These are phyloP conservation scores for Clonostachys rosea DNA, from an alignment of 2,329 filamentous ascomycete genomes.

Conservation along the genomic window DNA sequence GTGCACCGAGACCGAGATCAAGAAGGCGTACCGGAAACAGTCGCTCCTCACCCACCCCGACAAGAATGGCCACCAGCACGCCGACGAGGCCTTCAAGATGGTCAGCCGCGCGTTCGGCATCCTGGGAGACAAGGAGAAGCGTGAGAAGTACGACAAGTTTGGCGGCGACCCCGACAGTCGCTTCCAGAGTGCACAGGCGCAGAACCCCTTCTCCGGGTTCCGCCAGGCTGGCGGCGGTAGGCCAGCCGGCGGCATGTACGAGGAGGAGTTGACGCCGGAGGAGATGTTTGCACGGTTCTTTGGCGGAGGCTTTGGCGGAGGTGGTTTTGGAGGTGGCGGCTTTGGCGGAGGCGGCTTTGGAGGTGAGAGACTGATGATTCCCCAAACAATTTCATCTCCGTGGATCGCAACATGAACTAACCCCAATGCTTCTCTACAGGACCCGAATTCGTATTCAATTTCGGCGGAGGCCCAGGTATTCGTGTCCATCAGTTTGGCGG, in stretches of 20 bases:
- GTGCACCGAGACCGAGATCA: slow-evolving; percentile 80
- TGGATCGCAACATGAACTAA: neutral
- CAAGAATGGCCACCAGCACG: slow-evolving; percentile 94
- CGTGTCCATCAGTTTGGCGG: slow-evolving; percentile 96
- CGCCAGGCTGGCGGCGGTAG: slow-evolving; percentile 38
- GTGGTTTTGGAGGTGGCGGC: slow-evolving; percentile 36
- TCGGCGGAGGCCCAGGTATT: slow-evolving; percentile 86
- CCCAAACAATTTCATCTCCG: neutral
- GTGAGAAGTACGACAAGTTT: slow-evolving; percentile 79
- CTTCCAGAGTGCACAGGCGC: slow-evolving; percentile 62
- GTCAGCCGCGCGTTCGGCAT: slow-evolving; percentile 86
- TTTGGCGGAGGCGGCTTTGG: slow-evolving; percentile 39
- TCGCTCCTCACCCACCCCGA: slow-evolving; percentile 94
- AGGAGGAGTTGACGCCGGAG: slow-evolving; percentile 91
- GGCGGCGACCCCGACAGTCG: slow-evolving; percentile 90
- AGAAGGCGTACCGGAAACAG: slow-evolving; percentile 95
- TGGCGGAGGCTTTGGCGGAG: slow-evolving; percentile 75
- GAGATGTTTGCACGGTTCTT: slow-evolving; percentile 98
- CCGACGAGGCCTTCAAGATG: slow-evolving; percentile 98
- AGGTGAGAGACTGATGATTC: slow-evolving; percentile 19
- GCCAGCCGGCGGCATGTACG: slow-evolving; percentile 63
- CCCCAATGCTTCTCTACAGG: slow-evolving; percentile 39
- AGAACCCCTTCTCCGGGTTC: slow-evolving; percentile 62
- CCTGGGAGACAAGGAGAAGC: slow-evolving; percentile 17
- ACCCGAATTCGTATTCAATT: slow-evolving; percentile 91